Evolutionary conservation across 2,329 filamentous ascomycete genomes (phyloP), one percentile per base, ranked within the genome.

Genomic region (Helotiales sp.): DNA sequence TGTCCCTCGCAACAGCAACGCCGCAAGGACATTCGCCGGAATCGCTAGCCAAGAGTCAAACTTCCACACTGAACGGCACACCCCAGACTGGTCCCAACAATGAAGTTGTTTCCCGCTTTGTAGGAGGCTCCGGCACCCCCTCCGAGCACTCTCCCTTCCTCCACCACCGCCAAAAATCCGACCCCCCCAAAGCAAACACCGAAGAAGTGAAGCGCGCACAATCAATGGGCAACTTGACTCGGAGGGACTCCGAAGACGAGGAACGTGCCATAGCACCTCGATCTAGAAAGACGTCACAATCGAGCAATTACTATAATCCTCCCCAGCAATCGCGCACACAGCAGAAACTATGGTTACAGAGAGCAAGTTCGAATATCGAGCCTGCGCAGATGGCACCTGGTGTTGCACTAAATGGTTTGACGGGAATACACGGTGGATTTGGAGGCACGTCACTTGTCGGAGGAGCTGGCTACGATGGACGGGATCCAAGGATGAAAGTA

Each of bases 331-430:
- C 86, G 54, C 81, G 88, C 13, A 90, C 87, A 1, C 87, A 91
- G 72, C 87, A 91, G 70, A 91, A 91, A 67, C 77, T 91, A 13
- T 87, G 90, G 73, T 79, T 91, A 1, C 87, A 91, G 68, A 82
- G 88, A 34, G 88, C 87, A 29, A 89, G 86, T 68, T 90, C 87
- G 3, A 84, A 82, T 63, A 86, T 91, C 48, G 88, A 91, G 64
- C 84, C 85, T 0, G 75, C 81, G 29, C 82, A 86, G 57, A 69
- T 75, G 63, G 64, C 74, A 60, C 76, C 69, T 51, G 72, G 72
- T 12, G 66, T 71, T 8, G 69, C 70, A 24, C 69, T 76, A 54
- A 70, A 70, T 70, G 63, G 64, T 25, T 54, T 65, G 13, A 36
- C 55, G 4, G 68, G 67, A 15, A 27, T 67, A 31, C 61, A 65